phyloP scores from a whole-genome alignment of 1,284 basidiomycete species.

The Sporisorium reilianum region DNA sequence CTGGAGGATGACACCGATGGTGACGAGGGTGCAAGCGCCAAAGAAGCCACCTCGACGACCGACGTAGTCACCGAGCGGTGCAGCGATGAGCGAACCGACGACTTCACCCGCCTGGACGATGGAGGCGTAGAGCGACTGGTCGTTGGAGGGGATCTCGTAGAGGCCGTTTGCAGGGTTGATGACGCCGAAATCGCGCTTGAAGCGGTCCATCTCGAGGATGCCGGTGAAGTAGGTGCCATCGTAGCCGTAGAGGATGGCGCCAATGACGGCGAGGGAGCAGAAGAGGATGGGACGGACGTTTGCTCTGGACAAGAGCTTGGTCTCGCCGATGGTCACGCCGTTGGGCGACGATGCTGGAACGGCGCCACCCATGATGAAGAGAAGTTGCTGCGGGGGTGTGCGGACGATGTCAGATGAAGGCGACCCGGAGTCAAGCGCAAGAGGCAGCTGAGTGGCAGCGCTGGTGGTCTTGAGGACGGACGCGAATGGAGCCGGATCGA shows the following conservation, averaged over 20 bases:
- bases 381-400: not conserved
- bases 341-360: slow-evolving; percentile 26
- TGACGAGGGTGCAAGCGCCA: slow-evolving; percentile 66
- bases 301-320: slow-evolving; percentile 60
- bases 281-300: slow-evolving; percentile 67
- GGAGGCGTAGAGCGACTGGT: slow-evolving; percentile 67
- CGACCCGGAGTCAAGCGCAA: not conserved
- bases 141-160: slow-evolving; percentile 54
- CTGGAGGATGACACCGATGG: slow-evolving; percentile 70
- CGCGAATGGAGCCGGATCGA: not conserved
- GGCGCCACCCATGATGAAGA: slow-evolving; percentile 33
- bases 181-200: slow-evolving; percentile 64
- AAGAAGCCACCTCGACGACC: slow-evolving; percentile 71
- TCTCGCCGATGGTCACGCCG: slow-evolving; percentile 49
- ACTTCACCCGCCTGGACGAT: slow-evolving; percentile 72
- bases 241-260: slow-evolving; percentile 70
- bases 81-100: slow-evolving; percentile 70
- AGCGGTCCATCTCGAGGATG: slow-evolving; percentile 68
- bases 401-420: not conserved
- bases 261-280: slow-evolving; percentile 64
- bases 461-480: not conserved
- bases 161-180: slow-evolving; percentile 36
- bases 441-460: not conserved
- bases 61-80: slow-evolving; percentile 70
- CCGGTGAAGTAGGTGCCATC: slow-evolving; percentile 63